phyloP scores from a whole-genome alignment of 2,329 filamentous ascomycete species.

The Didymellaceae sp. region DNA sequence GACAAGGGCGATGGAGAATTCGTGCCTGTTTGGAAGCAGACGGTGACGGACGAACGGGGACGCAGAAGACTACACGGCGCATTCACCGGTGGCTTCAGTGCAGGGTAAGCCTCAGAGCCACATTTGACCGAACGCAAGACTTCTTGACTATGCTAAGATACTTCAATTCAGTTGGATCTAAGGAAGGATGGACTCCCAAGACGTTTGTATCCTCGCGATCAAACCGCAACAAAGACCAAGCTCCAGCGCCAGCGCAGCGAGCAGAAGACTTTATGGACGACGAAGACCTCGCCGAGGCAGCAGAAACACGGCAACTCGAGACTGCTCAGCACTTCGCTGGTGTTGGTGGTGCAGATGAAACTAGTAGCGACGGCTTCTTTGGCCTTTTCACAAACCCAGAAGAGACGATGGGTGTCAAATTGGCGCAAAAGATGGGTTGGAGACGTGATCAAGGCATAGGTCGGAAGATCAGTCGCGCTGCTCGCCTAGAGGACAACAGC shows the following conservation, averaged over 20 bases:
- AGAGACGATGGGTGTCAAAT: conserved; percentile 84
- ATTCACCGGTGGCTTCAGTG: conserved; percentile 95
- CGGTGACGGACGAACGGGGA: conserved; percentile 90
- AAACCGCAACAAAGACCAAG: conserved; percentile 74
- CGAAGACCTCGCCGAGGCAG: conserved; percentile 87
- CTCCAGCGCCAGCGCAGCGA: conserved; percentile 67
- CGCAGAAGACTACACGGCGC: conserved; percentile 91
- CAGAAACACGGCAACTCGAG: conserved; percentile 76
- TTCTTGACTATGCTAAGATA: conserved; percentile 67
- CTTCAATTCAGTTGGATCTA: conserved; percentile 97
- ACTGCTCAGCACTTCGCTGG: conserved; percentile 77
- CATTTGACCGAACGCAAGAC: conserved; percentile 26
- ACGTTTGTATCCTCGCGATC: conserved; percentile 89
- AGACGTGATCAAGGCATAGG: conserved; percentile 91
- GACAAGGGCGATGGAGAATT: conserved; percentile 91
- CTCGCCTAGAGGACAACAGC: conserved; percentile 65
- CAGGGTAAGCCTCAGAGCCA: conserved; percentile 70
- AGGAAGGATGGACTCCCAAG: conserved; percentile 95
- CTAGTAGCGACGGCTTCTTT: conserved; percentile 63
- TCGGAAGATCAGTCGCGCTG: conserved; percentile 78
- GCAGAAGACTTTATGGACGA: conserved; percentile 98
- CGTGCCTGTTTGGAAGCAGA: conserved; percentile 97
- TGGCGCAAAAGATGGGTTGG: conserved; percentile 95
- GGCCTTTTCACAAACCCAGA: conserved; percentile 75
- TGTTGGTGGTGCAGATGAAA: conserved; percentile 69